Evolutionary conservation across 441 rosid genomes (phyloP).

Genomic region (Theobroma grandiflorum): DNA sequence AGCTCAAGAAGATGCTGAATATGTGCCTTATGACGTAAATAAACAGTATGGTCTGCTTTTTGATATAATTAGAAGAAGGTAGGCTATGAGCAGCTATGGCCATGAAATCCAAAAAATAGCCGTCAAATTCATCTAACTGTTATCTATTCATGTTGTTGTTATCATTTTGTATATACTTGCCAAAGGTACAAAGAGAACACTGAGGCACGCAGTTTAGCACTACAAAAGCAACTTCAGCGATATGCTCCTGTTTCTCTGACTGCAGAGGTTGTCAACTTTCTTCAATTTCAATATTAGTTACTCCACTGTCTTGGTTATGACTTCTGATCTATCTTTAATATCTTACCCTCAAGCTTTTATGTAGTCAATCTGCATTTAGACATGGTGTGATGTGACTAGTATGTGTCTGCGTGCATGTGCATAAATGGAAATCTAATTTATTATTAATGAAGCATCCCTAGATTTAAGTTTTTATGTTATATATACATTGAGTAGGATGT

Average conservation of each 20-base stretch:
- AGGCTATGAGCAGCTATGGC: constrained; percentile 24
- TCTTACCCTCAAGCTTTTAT: neutral
- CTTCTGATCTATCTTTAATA: neutral
- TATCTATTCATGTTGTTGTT: constrained; percentile 5
- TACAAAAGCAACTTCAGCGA: constrained; percentile 78
- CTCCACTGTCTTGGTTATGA: constrained; percentile 17
- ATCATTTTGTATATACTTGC: constrained; percentile 38
- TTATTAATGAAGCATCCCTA: too few relatives aligned
- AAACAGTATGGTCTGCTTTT: constrained; percentile 79
- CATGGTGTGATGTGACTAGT: neutral
- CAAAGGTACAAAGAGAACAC: constrained; percentile 71
- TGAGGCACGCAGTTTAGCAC: constrained; percentile 59
- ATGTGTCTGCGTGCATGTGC: neutral
- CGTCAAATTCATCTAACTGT: constrained; percentile 20
- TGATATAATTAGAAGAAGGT: constrained; percentile 75
- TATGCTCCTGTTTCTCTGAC: constrained; percentile 80
- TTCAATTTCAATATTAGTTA: constrained; percentile 27
- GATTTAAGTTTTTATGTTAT: too few relatives aligned
- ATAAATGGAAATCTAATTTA: too few relatives aligned
- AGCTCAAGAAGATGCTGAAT: constrained; percentile 75
- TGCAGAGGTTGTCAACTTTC: constrained; percentile 62
- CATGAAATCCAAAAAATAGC: constrained; percentile 16
- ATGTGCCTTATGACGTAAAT: constrained; percentile 77
- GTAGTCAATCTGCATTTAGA: constrained; percentile 9
- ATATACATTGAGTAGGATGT: too few relatives aligned